These are phyloP conservation scores for Melanomma pulvis-pyrius DNA, from an alignment of 495 filamentous ascomycete genomes.

Conservation along the genomic window DNA sequence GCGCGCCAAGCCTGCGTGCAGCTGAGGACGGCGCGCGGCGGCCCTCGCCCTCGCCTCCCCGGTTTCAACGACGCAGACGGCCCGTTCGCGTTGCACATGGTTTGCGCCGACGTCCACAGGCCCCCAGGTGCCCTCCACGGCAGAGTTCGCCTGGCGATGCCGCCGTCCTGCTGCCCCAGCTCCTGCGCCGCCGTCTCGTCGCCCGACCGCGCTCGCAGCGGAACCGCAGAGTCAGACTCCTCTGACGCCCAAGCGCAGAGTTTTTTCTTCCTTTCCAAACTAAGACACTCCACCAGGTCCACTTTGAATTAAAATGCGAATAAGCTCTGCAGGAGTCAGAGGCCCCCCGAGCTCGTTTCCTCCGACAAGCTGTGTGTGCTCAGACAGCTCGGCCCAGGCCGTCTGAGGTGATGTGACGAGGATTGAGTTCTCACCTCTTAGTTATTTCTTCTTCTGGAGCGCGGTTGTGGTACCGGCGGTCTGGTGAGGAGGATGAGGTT, in stretches of 20 bases:
- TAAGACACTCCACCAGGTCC: slow-evolving; percentile 3
- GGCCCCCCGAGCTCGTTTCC: not conserved
- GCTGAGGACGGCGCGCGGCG: not conserved
- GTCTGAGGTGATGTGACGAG: not conserved
- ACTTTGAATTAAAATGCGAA: slow-evolving; percentile 9
- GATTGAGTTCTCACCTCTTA: not conserved
- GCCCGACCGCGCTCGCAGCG: not conserved
- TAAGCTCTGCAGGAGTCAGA: slow-evolving; percentile 12
- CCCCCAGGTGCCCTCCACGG: not conserved
- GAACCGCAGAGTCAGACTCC: slow-evolving; percentile 6
- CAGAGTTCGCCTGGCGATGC: not conserved
- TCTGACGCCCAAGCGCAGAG: not conserved
- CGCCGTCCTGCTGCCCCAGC: not conserved
- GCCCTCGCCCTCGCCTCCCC: slow-evolving; percentile 15
- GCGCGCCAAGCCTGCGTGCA: no score
- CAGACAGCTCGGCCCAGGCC: not conserved
- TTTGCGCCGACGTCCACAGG: not conserved
- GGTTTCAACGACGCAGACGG: slow-evolving; percentile 26
- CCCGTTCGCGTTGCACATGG: not conserved
- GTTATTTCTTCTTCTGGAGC: not conserved
- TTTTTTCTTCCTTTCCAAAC: slow-evolving; percentile 13
- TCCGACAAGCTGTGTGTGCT: not conserved
- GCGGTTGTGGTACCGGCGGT: not conserved
- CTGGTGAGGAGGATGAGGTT: not conserved
- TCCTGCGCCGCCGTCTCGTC: not conserved